These are phyloP conservation scores for Apophysomyces sp. DNA, from an alignment of 371 early-diverging fungal species.

Conservation along the genomic window DNA sequence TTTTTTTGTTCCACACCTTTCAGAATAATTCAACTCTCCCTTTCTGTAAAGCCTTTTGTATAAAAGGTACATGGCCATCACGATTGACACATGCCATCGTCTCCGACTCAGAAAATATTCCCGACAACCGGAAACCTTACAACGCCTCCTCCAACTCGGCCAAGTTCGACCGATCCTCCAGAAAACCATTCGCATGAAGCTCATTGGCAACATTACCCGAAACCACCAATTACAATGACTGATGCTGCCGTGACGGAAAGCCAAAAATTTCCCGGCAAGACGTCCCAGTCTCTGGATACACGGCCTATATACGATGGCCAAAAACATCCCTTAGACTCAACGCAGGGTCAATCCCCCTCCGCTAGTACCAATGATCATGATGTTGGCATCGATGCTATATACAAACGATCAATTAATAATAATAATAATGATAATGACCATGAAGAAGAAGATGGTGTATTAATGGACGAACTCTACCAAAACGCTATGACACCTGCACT, in stretches of 20 bases:
- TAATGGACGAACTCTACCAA: background rate
- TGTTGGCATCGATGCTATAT: background rate
- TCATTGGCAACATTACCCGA: background rate
- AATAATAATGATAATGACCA: too few species aligned
- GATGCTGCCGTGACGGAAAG: background rate
- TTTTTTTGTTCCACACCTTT: background rate
- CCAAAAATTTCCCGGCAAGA: background rate
- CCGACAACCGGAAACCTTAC: background rate
- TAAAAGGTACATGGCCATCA: background rate
- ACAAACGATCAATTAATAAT: background rate
- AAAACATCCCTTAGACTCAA: background rate
- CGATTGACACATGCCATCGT: background rate
- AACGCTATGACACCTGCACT: background rate
- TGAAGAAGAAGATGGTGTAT: background rate
- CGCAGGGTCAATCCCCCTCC: background rate
- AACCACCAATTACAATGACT: background rate
- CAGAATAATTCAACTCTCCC: background rate
- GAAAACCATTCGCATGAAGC: background rate
- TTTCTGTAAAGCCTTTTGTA: background rate
- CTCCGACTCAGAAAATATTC: background rate
- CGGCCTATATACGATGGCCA: background rate
- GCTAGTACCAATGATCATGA: background rate
- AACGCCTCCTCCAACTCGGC: background rate
- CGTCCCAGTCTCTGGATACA: background rate
- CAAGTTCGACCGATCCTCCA: background rate